Evolutionary conservation across 805 yeast genomes (phyloP), one percentile per base, ranked within the genome.

Genomic region (Zygosaccharomyces kombuchaensis): DNA sequence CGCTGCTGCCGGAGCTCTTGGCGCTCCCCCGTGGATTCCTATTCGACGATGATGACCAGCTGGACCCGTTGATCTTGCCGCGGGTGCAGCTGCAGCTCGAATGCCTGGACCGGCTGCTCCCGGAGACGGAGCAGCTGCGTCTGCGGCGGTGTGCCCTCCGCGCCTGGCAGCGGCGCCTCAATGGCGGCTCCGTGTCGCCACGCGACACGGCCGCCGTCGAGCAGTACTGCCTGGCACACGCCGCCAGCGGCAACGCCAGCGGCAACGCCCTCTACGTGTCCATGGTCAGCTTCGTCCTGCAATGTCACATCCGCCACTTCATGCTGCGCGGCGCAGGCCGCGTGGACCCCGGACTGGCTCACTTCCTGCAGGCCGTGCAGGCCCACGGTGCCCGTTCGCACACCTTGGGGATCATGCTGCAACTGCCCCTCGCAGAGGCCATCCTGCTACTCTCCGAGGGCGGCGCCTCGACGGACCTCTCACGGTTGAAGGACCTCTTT

Each of bases 381-480:
- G 16, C 5, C 16, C 32, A 29, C 3, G 16, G 32, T 7, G 14
- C 10, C 8, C 13, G 16, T 6, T 29, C 32, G 16, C 16, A 10
- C 8, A 29, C 32, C 5, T 3, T 29, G 14, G 32, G 32, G 9
- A 29, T 29, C 32, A 54, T 55, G 59, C 27, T 57, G n/a, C 48
- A 51, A n/a, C 38, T 55, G 27, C 53, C 58, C 43, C 46, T 58
- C 22, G 40, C 57, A 2, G 32, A 40, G 26, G 55, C 55, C 12
- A 45, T 58, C n/a, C 25, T 27, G 23, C 34, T 51, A 19, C 39
- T 40, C 21, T 37, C 52, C n/a, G 32, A 43, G 12, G 39, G 30
- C 22, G 43, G 21, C 5, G 21, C 21, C 21, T 4, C 38, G 17
- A 12, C 29, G 9, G 22, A 45, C 22, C 43, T 51, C 8, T 34